These are phyloP conservation scores for Mucor sp. DNA, from an alignment of 371 early-diverging fungal species.

Conservation along the genomic window DNA sequence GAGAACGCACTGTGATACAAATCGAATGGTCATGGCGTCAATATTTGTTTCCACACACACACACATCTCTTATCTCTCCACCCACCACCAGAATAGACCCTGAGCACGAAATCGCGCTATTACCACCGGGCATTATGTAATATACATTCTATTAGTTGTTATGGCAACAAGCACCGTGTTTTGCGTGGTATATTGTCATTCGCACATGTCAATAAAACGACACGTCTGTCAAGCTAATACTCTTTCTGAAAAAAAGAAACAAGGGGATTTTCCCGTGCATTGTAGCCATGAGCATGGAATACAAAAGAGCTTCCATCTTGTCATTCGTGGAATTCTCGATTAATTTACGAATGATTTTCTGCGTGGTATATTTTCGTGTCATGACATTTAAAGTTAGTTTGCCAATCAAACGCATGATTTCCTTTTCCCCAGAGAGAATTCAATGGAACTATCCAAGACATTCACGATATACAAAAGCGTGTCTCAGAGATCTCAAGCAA, in stretches of 20 bases:
- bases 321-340: neutral
- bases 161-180: neutral
- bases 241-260: neutral
- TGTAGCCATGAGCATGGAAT: neutral
- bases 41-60: neutral
- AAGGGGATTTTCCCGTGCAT: neutral
- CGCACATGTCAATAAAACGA: neutral
- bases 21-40: neutral
- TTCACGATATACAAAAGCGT: neutral
- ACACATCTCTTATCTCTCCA: neutral
- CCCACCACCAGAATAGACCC: neutral
- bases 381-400: neutral
- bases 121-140: neutral
- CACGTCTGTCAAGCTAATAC: neutral
- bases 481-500: neutral
- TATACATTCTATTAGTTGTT: neutral
- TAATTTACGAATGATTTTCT: neutral
- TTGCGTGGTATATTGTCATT: neutral
- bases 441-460: neutral
- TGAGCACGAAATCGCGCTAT: neutral
- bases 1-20: neutral
- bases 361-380: neutral
- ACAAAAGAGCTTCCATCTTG: neutral
- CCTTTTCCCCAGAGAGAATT: neutral
- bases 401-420: neutral